Percentiles rank a stretch among this genome's conserved stretches.
phyloP scores from a whole-genome alignment of 176 grass and related monocot genomes.

The Musa acuminata region DNA sequence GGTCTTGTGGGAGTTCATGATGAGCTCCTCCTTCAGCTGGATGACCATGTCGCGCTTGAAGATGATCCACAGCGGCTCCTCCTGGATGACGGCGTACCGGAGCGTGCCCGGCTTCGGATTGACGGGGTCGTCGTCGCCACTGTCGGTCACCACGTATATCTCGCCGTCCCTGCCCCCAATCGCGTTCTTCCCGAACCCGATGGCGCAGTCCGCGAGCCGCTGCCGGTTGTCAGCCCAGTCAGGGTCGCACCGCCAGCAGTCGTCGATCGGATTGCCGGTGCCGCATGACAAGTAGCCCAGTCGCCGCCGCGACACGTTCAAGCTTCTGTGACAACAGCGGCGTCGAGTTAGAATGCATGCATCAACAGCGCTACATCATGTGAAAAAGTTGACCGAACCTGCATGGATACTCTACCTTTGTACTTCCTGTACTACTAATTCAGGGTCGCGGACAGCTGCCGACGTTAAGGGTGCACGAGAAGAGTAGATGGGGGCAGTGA shows the following conservation, averaged over 20 bases:
- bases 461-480: background rate
- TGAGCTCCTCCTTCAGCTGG: conserved; percentile 20
- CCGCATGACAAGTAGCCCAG: conserved; percentile 15
- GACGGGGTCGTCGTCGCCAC: conserved; percentile 21
- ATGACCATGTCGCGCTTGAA: conserved; percentile 20
- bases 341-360: background rate
- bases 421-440: background rate
- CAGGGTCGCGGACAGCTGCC: background rate
- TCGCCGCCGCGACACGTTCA: conserved; percentile 5
- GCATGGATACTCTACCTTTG: background rate
- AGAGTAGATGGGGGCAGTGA: background rate
- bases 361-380: background rate
- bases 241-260: conserved; percentile 19
- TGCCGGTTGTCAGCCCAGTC: conserved; percentile 12
- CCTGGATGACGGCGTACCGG: conserved; percentile 16
- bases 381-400: no score
- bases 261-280: conserved; percentile 20
- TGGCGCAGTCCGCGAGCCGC: conserved; percentile 22
- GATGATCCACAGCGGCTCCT: conserved; percentile 20
- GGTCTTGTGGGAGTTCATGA: conserved; percentile 23
- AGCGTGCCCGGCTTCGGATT: conserved; percentile 17
- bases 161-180: conserved; percentile 12
- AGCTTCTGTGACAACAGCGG: background rate
- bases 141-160: conserved; percentile 18
- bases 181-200: conserved; percentile 22